Base-by-base conservation (phyloP, 768 basidiomycete species). In the Serendipita sp. region DNA sequence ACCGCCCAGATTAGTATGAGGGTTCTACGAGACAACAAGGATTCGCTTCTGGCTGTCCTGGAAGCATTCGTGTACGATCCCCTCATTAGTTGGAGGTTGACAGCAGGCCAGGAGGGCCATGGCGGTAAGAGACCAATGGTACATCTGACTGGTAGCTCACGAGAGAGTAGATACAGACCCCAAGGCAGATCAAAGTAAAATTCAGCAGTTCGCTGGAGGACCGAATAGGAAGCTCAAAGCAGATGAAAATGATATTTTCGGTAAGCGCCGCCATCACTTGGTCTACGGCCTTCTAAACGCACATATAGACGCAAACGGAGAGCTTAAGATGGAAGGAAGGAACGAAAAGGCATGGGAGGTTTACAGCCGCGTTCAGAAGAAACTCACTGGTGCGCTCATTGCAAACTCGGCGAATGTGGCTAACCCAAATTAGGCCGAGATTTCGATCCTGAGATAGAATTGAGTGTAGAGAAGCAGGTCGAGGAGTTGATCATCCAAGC, bases 11-110 rank as follows among this genome's bases (percentile, higher is more conserved):
- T 93, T 65, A 90, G 91, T n/a, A 98, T 99, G 95, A 81, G 83
- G 64, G 96, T 99, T 3, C 76, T 98, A 64, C 87, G 96, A 34
- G 91, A 89, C 65, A 98, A 99, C 76, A 93, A 93, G 75, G 96
- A 99, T 73, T 96, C 93, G n/a, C 77, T 99, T 65, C 92, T 98
- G 90, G 96, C 96, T 3, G 95, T 99, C 18, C 78, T 99, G 33
- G 96, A 99, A 73, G 95, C 96, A 4, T 98, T 99, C 72, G 94
- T 98, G 6, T 97, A 98, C 69, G 96, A 99, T 71, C 96, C 96
- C 11, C 76, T 99, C 64, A 94, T 98, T 77, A 95, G 92, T 70
- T 99, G 94, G 93, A 83, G 93, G 69, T 77, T 96, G 67, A 82
- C 87, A 3, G 90, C 93, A 62, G 83, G 82, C 44, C 88, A 91